Evolutionary conservation across 257 asterid species (phyloP).

Genomic region (Rubia yunnanensis): DNA sequence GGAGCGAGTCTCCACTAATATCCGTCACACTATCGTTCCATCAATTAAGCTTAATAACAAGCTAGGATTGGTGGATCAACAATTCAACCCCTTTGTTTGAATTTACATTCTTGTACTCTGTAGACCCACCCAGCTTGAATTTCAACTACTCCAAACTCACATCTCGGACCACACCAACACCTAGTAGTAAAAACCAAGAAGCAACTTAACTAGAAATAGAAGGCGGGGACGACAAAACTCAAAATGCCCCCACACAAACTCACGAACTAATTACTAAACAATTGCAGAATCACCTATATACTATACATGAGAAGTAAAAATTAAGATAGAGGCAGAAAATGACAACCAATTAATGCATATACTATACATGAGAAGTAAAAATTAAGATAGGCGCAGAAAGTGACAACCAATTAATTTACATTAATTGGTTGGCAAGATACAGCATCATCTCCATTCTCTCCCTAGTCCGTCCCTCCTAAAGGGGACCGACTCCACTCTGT

Average conservation of each 20-base stretch:
- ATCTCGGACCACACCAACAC: background rate
- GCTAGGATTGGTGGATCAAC: background rate
- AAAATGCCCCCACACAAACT: background rate
- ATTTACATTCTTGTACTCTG: too few species aligned
- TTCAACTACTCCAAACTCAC: background rate
- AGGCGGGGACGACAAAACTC: background rate
- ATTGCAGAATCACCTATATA: background rate
- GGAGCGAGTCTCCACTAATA: too few species aligned
- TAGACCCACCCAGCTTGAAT: background rate
- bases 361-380: background rate
- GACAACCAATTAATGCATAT: constrained; percentile 1
- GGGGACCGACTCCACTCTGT: constrained; percentile 5
- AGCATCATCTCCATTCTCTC: background rate
- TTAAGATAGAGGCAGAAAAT: background rate
- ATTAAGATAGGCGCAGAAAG: background rate
- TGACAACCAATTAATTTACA: background rate
- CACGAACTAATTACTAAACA: background rate
- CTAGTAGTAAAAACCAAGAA: background rate
- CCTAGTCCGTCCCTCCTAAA: background rate
- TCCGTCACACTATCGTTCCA: too few species aligned
- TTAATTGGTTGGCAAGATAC: background rate
- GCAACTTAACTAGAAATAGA: background rate
- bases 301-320: background rate
- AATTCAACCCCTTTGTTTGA: background rate
- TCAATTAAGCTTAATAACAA: background rate